Base-by-base conservation (phyloP, 2,329 filamentous ascomycete genomes). In the Beauveria bassiana region DNA sequence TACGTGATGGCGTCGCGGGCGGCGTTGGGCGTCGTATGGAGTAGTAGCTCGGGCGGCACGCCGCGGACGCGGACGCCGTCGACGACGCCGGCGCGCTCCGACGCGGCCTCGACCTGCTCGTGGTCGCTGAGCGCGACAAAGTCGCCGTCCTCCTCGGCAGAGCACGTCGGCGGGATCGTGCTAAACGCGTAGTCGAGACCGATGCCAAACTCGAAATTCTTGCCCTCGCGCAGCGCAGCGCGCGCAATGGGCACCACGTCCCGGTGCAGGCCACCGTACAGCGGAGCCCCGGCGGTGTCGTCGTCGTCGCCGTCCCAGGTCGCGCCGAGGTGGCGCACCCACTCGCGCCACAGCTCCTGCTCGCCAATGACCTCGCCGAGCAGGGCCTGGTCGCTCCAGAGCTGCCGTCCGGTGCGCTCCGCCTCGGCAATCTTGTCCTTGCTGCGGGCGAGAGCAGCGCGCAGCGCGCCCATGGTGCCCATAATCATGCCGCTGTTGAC, bases 311-410 rank as follows among this genome's bases (percentile, higher is more conserved):
- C 72, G 58, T 75, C 69, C 74, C 74, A 76, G 0, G 68, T 69
- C 16, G 66, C 63, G 1, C 64, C 68, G 1, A 75, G 62, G 24
- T 66, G 50, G 6, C 66, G 68, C 47, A 68, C 63, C 71, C 72
- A 75, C 34, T 69, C 66, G 1, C 74, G 71, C 69, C 71, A 75
- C 38, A 74, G 69, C 62, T 75, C 71, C 56, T 76, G 74, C 22
- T 76, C 74, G 10, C 72, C 73, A 8, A 75, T 70, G n/a, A 75
- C 72, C 42, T 76, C 74, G 0, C 67, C 74, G 1, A 76, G 64
- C 5, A 76, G 70, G 0, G 73, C 72, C 55, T 76, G 74, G 45
- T 75, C 72, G 63, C 73, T 75, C 73, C 73, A 75, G 9, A 74
- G 70, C 61, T 75, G 73, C 1, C 72, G 69, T 2, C 70, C 73